These are phyloP conservation scores for Phytophthora megakarya DNA, from an alignment of 352 stramenopile species.

Conservation along the genomic window DNA sequence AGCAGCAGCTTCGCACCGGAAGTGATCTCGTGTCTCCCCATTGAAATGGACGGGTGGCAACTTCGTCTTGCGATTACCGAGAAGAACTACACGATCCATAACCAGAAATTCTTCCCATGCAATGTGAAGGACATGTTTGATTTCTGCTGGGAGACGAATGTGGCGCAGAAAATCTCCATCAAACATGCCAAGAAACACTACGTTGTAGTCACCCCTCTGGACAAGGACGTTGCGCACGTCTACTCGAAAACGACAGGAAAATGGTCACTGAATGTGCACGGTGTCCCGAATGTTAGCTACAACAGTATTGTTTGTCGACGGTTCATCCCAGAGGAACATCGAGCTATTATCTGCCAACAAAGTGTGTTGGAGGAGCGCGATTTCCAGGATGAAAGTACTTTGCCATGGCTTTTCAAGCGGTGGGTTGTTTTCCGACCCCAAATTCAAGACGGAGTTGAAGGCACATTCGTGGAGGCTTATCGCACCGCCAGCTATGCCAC, in stretches of 20 bases:
- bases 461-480: constrained; percentile 82
- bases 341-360: constrained; percentile 84
- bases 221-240: constrained; percentile 77
- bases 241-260: constrained; percentile 87
- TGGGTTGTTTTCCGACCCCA: constrained; percentile 86
- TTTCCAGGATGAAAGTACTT: constrained; percentile 78
- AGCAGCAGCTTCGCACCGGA: constrained; percentile 83
- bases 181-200: constrained; percentile 85
- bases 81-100: constrained; percentile 91
- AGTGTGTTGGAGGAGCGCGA: constrained; percentile 84
- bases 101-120: constrained; percentile 87
- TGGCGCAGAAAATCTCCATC: constrained; percentile 76
- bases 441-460: constrained; percentile 71
- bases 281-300: constrained; percentile 86
- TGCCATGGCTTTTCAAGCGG: constrained; percentile 88
- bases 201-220: constrained; percentile 76
- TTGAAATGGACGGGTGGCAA: constrained; percentile 89
- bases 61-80: constrained; percentile 84
- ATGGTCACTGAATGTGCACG: constrained; percentile 84
- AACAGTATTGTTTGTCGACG: constrained; percentile 80
- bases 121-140: constrained; percentile 78
- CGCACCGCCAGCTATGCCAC: constrained; percentile 86
- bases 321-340: constrained; percentile 53
- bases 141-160: constrained; percentile 89
- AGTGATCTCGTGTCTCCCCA: constrained; percentile 85